These are phyloP conservation scores for Fragilariopsis cylindrus DNA, from an alignment of 108 stramenopile genomes.

Conservation along the genomic window DNA sequence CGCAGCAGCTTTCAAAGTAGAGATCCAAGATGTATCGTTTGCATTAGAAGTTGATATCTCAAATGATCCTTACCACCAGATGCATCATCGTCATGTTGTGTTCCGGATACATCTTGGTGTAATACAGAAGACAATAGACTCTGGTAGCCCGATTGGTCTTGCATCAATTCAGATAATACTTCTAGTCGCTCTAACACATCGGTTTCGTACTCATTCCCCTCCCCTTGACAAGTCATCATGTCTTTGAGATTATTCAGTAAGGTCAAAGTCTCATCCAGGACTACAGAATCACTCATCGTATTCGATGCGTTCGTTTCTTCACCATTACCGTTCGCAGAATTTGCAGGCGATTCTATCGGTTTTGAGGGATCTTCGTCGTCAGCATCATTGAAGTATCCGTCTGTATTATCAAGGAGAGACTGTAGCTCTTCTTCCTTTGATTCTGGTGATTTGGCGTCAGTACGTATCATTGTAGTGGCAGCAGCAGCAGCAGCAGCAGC, in stretches of 20 bases:
- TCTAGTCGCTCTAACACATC: slow-evolving; percentile 34
- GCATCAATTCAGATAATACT: slow-evolving; percentile 35
- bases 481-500: too few relatives aligned
- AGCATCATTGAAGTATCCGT: background rate
- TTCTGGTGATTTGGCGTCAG: background rate
- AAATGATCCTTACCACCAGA: background rate
- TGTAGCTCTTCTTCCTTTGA: background rate
- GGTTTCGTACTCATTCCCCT: slow-evolving; percentile 19
- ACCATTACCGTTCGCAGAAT: background rate
- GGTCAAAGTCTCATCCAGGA: slow-evolving; percentile 28
- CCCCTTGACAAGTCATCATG: slow-evolving; percentile 7
- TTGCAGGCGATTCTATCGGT: too few relatives aligned
- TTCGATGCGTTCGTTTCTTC: background rate
- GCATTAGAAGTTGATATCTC: background rate
- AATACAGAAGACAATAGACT: background rate
- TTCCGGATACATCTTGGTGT: too few relatives aligned
- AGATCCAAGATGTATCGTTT: background rate
- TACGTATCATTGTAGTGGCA: too few relatives aligned
- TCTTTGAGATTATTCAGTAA: slow-evolving; percentile 26
- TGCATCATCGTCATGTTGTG: background rate
- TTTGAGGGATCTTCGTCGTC: background rate
- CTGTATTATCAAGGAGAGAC: too few relatives aligned
- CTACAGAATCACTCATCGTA: background rate
- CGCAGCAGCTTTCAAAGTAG: background rate
- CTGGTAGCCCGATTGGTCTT: background rate